phyloP scores from a whole-genome alignment of 345 rosid genomes.

The Heritiera littoralis region DNA sequence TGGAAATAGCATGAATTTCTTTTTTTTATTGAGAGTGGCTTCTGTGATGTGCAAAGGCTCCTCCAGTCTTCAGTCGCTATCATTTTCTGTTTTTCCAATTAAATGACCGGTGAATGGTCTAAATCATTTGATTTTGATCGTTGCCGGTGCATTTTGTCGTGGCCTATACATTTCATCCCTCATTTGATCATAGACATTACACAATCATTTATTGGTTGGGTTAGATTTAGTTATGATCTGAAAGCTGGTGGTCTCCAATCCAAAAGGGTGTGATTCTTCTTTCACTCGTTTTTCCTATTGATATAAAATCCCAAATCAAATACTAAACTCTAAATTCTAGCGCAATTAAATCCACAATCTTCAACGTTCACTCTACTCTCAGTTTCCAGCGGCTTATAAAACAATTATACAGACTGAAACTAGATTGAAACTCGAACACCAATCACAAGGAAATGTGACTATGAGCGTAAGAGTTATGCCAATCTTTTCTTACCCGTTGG shows the following conservation, averaged over 20 bases:
- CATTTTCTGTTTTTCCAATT: neutral
- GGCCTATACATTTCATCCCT: neutral
- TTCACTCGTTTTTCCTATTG: neutral
- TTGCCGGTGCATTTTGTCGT: neutral
- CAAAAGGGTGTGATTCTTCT: neutral
- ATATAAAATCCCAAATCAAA: neutral
- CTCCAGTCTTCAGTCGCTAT: neutral
- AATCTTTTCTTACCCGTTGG: neutral
- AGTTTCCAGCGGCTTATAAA: too few relatives aligned
- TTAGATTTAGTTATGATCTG: neutral
- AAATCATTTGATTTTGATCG: conserved; percentile 3
- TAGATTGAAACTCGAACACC: too few relatives aligned
- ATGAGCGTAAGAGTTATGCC: neutral
- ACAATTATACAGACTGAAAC: too few relatives aligned
- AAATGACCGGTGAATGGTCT: conserved; percentile 11
- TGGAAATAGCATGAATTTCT: neutral
- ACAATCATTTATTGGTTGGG: neutral
- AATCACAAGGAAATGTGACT: too few relatives aligned
- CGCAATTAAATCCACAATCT: too few relatives aligned
- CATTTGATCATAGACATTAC: neutral
- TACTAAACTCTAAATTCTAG: too few relatives aligned
- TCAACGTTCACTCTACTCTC: too few relatives aligned
- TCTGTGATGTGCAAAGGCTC: neutral
- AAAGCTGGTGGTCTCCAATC: neutral
- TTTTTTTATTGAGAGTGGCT: neutral